Percentiles rank a stretch among this genome's conserved stretches.
phyloP scores from a whole-genome alignment of 2,329 filamentous ascomycete species.

The Dactylellina drechsleri region DNA sequence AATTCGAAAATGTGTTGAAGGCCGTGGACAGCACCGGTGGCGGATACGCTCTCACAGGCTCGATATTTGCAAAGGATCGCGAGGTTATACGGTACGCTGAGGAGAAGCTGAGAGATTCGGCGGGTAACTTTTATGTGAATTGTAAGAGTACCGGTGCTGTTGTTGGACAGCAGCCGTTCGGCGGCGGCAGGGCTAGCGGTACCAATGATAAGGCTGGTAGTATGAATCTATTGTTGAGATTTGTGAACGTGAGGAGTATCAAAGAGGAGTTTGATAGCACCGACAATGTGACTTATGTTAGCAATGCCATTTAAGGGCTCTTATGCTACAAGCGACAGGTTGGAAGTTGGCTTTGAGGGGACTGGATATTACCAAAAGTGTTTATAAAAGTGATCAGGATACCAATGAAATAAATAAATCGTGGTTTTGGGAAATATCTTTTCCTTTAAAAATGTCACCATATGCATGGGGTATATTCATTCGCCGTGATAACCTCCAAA shows the following conservation, averaged over 20 bases:
- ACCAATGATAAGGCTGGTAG: slow-evolving; percentile 80
- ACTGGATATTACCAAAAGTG: neutral
- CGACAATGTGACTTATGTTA: slow-evolving; percentile 74
- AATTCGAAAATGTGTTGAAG: slow-evolving; percentile 61
- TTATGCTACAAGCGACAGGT: neutral
- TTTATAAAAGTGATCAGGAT: neutral
- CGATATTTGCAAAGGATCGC: slow-evolving; percentile 78
- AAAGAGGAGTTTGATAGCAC: slow-evolving; percentile 79
- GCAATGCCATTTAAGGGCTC: slow-evolving; percentile 70
- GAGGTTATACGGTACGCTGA: slow-evolving; percentile 74
- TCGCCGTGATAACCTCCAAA: neutral
- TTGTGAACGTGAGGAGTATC: slow-evolving; percentile 74
- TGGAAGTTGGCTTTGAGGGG: neutral
- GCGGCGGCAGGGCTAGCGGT: slow-evolving; percentile 73
- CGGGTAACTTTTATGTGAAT: slow-evolving; percentile 88
- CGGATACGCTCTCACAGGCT: slow-evolving; percentile 81
- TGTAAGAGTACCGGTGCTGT: slow-evolving; percentile 81
- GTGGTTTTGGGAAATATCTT: too few species aligned
- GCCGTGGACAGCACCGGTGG: slow-evolving; percentile 63
- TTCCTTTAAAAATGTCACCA: too few species aligned
- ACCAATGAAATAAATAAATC: neutral
- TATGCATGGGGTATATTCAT: too few species aligned
- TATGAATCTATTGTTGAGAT: slow-evolving; percentile 71
- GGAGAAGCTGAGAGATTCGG: slow-evolving; percentile 75
- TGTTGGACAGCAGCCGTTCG: slow-evolving; percentile 78